A percentile compares a stretch with the other conserved stretches of the same genome.
These are phyloP conservation scores for Lecanicillium sp. DNA, from an alignment of 2,329 filamentous ascomycete species.

Conservation along the genomic window DNA sequence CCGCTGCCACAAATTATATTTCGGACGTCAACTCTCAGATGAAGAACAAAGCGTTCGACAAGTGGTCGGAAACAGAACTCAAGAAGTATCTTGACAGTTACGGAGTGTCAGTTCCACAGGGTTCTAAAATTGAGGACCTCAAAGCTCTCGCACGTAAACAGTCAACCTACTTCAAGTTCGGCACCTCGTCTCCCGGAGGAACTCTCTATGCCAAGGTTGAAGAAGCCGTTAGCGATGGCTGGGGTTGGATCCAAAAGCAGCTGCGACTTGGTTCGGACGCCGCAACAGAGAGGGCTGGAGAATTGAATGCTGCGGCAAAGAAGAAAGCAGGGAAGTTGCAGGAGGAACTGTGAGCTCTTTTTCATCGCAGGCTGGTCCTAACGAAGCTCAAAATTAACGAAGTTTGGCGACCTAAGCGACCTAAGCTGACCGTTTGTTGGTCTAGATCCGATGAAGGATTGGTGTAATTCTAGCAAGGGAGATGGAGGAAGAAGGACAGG, in stretches of 20 bases:
- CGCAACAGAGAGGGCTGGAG: slow-evolving; percentile 37
- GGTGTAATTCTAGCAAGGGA: too few species aligned
- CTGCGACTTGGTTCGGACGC: slow-evolving; percentile 38
- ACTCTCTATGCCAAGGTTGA: slow-evolving; percentile 58
- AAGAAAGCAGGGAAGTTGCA: slow-evolving; percentile 26
- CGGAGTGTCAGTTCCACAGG: slow-evolving; percentile 59
- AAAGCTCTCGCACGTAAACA: slow-evolving; percentile 64
- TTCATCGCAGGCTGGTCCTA: not conserved
- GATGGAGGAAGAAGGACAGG: too few species aligned
- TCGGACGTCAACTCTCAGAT: slow-evolving; percentile 54
- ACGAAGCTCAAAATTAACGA: too few species aligned
- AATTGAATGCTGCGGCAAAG: slow-evolving; percentile 22
- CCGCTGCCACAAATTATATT: slow-evolving; percentile 64
- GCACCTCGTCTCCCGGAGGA: slow-evolving; percentile 55
- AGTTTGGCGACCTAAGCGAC: too few species aligned
- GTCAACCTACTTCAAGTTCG: slow-evolving; percentile 69
- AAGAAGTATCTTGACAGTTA: slow-evolving; percentile 76
- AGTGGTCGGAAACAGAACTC: slow-evolving; percentile 65
- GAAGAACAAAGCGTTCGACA: slow-evolving; percentile 60
- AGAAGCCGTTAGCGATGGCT: slow-evolving; percentile 36
- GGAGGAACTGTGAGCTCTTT: slow-evolving; percentile 37
- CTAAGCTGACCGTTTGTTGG: too few species aligned
- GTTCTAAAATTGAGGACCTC: slow-evolving; percentile 59
- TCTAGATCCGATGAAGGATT: too few species aligned
- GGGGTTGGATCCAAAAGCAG: slow-evolving; percentile 44